A percentile compares a stretch with the other conserved stretches of the same genome.
Evolutionary conservation across 805 yeast species (phyloP).

Genomic region (Zygosaccharomyces rouxii): DNA sequence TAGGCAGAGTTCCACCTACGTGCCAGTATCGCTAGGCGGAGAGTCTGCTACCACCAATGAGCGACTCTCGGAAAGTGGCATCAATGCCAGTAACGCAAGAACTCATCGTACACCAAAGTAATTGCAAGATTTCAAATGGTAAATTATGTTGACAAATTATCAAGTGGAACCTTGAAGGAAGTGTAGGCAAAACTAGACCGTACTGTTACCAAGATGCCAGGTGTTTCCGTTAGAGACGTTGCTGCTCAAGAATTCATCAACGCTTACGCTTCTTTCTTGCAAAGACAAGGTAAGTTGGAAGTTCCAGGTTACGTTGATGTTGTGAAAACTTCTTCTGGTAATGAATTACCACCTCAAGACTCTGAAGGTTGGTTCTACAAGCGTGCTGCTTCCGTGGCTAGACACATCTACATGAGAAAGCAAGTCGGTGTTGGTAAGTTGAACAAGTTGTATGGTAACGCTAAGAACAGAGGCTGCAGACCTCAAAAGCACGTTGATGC

Average conservation of each 20-base stretch:
- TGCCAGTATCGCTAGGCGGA: constrained; percentile 1
- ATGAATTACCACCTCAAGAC: constrained; percentile 99
- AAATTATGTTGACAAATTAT: constrained; percentile 4
- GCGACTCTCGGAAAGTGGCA: neutral
- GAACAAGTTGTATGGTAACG: constrained; percentile 99
- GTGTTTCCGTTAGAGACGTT: constrained; percentile 99
- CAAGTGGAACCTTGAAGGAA: constrained; percentile 1
- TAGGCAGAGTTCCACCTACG: neutral
- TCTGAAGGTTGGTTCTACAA: constrained; percentile 99
- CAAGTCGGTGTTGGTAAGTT: constrained; percentile 98
- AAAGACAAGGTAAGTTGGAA: constrained; percentile 99
- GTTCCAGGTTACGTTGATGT: constrained; percentile 99
- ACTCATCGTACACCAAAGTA: constrained; percentile 4
- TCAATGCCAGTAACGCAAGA: neutral
- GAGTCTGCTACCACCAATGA: neutral
- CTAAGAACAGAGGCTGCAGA: constrained; percentile 97
- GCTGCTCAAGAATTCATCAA: constrained; percentile 99
- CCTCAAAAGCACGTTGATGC: constrained; percentile 99
- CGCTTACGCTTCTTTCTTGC: constrained; percentile 99
- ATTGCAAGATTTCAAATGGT: constrained; percentile 4
- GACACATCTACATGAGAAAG: constrained; percentile 99
- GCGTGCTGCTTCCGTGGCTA: constrained; percentile 99
- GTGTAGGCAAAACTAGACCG: constrained; percentile 4
- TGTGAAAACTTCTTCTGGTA: constrained; percentile 98
- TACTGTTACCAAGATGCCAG: constrained; percentile 65